Conservation (phyloP, 164 flowering plant species). For the Tetrastigma voinierianum region DNA sequence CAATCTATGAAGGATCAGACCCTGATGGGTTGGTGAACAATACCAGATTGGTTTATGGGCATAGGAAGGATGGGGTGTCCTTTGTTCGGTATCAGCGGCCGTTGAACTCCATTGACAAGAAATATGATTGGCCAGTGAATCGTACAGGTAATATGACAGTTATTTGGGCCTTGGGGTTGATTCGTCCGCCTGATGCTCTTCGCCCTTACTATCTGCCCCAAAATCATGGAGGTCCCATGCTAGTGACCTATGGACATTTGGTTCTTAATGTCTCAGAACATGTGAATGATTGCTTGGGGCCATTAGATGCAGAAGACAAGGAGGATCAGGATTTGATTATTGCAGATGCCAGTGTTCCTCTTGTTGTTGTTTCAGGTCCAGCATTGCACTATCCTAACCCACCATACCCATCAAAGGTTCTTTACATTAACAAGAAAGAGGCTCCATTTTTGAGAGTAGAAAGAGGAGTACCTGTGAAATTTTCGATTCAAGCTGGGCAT, state of each 20-base stretch:
- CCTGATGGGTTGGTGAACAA: conserved; percentile 57
- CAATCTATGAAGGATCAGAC: conserved; percentile 54
- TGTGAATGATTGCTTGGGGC: conserved; percentile 82
- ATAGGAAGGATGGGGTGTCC: conserved; percentile 87
- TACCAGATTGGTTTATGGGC: conserved; percentile 77
- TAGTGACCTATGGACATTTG: conserved; percentile 56
- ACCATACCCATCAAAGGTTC: conserved; percentile 81
- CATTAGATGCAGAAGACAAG: conserved; percentile 78
- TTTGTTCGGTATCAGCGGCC: conserved; percentile 71
- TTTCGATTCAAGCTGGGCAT: conserved; percentile 95
- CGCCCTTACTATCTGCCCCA: conserved; percentile 87
- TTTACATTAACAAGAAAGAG: conserved; percentile 89
- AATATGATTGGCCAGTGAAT: conserved; percentile 65
- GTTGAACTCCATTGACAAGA: conserved; percentile 51
- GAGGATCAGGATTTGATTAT: conserved; percentile 85
- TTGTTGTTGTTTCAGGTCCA: conserved; percentile 61
- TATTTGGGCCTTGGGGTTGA: conserved; percentile 87
- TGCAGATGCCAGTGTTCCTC: conserved; percentile 71
- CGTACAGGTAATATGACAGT: conserved; percentile 59
- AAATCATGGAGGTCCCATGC: conserved; percentile 66
- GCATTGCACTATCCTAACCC: conserved; percentile 86
- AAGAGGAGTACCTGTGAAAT: conserved; percentile 89
- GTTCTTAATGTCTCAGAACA: conserved; percentile 69
- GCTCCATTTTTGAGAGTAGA: conserved; percentile 90
- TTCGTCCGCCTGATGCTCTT: conserved; percentile 82